phyloP scores from a whole-genome alignment of 192 early-diverging fungal species.

The Umbelopsis ramanniana region DNA sequence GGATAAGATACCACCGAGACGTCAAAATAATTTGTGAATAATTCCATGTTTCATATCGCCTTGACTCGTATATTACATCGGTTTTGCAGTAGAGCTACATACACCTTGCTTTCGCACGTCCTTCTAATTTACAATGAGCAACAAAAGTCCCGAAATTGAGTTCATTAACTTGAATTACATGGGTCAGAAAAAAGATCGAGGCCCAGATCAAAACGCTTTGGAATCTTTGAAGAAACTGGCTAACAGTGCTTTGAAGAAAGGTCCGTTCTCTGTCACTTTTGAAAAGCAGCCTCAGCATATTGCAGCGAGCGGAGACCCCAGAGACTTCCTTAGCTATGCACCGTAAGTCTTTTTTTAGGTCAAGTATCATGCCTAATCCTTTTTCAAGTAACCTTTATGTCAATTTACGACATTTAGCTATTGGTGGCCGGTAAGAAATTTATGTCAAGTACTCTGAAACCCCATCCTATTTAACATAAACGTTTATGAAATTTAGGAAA shows the following conservation, averaged over 20 bases:
- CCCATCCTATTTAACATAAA: not conserved
- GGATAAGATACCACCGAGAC: not conserved
- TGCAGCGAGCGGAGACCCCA: constrained; percentile 32
- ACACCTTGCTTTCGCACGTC: not conserved
- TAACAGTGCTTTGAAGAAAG: constrained; percentile 32
- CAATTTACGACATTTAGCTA: constrained; percentile 12
- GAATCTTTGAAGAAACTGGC: constrained; percentile 30
- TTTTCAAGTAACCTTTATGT: not conserved
- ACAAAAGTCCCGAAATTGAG: constrained; percentile 19
- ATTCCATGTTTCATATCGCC: no score
- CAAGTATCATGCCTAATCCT: not conserved
- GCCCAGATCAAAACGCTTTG: not conserved
- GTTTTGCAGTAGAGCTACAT: not conserved
- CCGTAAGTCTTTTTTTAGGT: constrained; percentile 28
- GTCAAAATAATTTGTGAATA: not conserved
- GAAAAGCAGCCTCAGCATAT: constrained; percentile 29
- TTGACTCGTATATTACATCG: no score
- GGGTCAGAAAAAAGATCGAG: not conserved
- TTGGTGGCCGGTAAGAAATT: constrained; percentile 34
- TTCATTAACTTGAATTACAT: not conserved
- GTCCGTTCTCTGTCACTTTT: constrained; percentile 31
- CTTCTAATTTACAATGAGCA: not conserved
- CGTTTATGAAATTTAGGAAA: not conserved
- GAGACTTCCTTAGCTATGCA: constrained; percentile 41
- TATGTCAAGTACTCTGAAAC: no score